phyloP scores from a whole-genome alignment of 192 early-diverging fungal genomes.

The Cladochytrium replicatum region DNA sequence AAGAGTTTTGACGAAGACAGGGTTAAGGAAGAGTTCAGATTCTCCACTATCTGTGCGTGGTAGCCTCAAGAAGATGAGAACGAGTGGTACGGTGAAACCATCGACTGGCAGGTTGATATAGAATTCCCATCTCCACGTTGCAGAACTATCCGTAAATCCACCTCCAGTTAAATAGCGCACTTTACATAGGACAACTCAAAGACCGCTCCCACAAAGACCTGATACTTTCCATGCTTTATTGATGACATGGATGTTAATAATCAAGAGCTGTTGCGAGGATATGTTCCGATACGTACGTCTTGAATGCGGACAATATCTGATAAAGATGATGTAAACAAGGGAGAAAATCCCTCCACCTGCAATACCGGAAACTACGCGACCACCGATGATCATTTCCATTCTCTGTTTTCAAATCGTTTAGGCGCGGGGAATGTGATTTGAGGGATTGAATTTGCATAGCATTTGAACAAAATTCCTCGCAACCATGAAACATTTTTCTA shows the following conservation, averaged over 20 bases:
- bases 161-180: too few relatives aligned
- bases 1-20: too few relatives aligned
- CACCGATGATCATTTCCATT: constrained; percentile 56
- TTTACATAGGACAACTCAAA: constrained; percentile 65
- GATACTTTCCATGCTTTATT: constrained; percentile 75
- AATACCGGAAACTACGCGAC: constrained; percentile 70
- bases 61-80: constrained; percentile 38
- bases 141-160: too few relatives aligned
- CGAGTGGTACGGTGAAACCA: constrained; percentile 42
- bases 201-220: constrained; percentile 65
- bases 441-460: too few relatives aligned
- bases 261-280: too few relatives aligned
- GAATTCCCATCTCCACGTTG: constrained; percentile 36
- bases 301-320: constrained; percentile 67
- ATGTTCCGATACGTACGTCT: constrained; percentile 16
- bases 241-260: too few relatives aligned
- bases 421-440: too few relatives aligned
- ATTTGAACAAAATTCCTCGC: too few relatives aligned
- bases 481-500: too few relatives aligned
- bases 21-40: too few relatives aligned
- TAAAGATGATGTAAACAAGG: constrained; percentile 70
- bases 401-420: too few relatives aligned
- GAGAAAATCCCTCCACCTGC: constrained; percentile 72
- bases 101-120: constrained; percentile 74
- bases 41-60: too few relatives aligned